phyloP scores from a whole-genome alignment of 2,329 filamentous ascomycete species.

The Xylariaceae sp. region DNA sequence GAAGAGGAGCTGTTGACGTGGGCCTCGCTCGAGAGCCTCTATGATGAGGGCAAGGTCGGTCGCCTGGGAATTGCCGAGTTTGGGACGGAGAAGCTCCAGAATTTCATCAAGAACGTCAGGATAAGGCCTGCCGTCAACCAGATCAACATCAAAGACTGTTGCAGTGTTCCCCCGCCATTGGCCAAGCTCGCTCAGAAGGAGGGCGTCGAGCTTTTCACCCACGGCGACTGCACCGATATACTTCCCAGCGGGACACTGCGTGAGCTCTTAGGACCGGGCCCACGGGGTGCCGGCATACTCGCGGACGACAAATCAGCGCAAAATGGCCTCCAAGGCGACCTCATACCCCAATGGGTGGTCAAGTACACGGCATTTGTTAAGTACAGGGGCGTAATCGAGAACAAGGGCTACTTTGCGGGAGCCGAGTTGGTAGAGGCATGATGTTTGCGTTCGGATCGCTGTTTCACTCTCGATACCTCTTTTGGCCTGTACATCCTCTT shows the following conservation, averaged over 20 bases:
- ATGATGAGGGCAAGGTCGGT: constrained; percentile 63
- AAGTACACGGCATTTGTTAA: constrained; percentile 96
- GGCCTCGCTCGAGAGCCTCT: constrained; percentile 67
- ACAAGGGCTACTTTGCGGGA: constrained; percentile 93
- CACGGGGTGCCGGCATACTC: constrained; percentile 70
- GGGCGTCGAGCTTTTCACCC: constrained; percentile 81
- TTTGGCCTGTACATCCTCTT: constrained; percentile 1
- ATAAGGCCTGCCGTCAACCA: constrained; percentile 82
- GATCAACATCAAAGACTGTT: constrained; percentile 94
- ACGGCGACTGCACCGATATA: constrained; percentile 91
- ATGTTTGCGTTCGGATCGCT: background rate
- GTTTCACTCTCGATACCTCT: background rate
- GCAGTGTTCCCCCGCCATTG: constrained; percentile 85
- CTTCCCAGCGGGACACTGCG: constrained; percentile 78
- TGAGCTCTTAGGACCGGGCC: constrained; percentile 70
- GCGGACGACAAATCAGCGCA: constrained; percentile 49
- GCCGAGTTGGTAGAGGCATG: constrained; percentile 57
- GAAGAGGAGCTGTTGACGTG: constrained; percentile 65
- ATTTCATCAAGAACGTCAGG: constrained; percentile 65
- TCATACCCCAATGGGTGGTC: constrained; percentile 88
- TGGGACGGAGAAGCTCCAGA: constrained; percentile 73
- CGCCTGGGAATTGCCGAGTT: constrained; percentile 87
- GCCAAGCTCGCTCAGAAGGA: constrained; percentile 77
- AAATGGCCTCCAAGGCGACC: constrained; percentile 65
- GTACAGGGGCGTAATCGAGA: constrained; percentile 92